Evolutionary conservation across 768 basidiomycete genomes (phyloP).

Genomic region (Pleurotus platypus): DNA sequence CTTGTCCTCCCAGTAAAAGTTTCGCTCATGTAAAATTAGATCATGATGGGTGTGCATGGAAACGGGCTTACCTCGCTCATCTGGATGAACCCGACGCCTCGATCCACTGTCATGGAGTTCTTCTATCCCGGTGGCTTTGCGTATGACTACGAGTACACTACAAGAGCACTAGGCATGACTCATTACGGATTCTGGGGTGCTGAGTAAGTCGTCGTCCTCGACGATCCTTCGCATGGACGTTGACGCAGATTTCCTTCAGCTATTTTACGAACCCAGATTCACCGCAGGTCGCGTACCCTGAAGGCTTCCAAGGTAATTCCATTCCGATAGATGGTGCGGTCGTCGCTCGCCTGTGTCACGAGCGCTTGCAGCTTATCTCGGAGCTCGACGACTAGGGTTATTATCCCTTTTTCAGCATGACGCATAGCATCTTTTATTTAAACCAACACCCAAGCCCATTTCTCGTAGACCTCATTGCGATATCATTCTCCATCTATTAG

Average conservation of each 20-base stretch:
- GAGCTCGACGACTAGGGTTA: constrained; percentile 57
- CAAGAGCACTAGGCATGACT: constrained; percentile 77
- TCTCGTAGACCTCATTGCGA: not conserved
- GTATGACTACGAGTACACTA: constrained; percentile 79
- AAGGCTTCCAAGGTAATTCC: constrained; percentile 84
- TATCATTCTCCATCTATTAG: too few relatives aligned
- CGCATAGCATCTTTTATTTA: not conserved
- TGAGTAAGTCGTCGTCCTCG: constrained; percentile 34
- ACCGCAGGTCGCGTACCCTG: constrained; percentile 69
- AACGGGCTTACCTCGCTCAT: constrained; percentile 85
- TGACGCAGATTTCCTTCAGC: constrained; percentile 28
- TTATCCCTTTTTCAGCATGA: not conserved
- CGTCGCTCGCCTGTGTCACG: constrained; percentile 58
- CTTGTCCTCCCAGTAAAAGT: not conserved
- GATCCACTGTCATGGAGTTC: constrained; percentile 90
- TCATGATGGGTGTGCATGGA: constrained; percentile 93
- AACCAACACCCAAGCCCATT: not conserved
- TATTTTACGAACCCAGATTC: constrained; percentile 71
- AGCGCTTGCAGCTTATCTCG: constrained; percentile 52
- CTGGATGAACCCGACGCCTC: constrained; percentile 87
- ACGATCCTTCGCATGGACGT: not conserved
- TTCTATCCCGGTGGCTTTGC: constrained; percentile 85
- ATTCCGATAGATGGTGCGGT: constrained; percentile 79
- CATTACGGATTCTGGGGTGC: constrained; percentile 86
- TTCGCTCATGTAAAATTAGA: constrained; percentile 39